phyloP scores from a whole-genome alignment of 2,329 filamentous ascomycete genomes.

The Drechslerella dactyloides region DNA sequence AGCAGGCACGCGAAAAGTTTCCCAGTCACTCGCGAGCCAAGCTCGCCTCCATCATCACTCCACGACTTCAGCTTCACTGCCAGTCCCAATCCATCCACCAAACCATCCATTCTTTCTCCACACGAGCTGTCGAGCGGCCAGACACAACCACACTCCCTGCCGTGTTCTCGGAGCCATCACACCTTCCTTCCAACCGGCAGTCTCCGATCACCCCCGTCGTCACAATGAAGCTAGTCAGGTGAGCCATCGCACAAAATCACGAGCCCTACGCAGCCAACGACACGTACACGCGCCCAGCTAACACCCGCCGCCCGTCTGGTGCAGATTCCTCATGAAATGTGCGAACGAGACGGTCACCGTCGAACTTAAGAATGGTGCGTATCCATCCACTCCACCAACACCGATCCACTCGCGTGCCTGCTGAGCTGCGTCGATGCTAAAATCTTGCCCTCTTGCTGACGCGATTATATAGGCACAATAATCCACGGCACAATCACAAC shows the following conservation, averaged over 20 bases:
- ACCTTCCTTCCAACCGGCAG: conserved; percentile 22
- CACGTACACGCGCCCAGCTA: conserved; percentile 46
- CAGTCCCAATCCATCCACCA: background rate
- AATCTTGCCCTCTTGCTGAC: no score
- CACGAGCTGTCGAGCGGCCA: background rate
- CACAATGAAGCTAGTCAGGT: conserved; percentile 98
- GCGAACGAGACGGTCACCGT: conserved; percentile 98
- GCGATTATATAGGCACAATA: conserved; percentile 81
- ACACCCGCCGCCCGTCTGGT: conserved; percentile 24
- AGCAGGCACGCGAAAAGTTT: conserved; percentile 46
- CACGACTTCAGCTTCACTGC: conserved; percentile 9
- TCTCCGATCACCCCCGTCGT: conserved; percentile 21
- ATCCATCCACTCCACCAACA: conserved; percentile 8
- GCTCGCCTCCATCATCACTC: conserved; percentile 18
- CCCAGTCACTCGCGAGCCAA: conserved; percentile 31
- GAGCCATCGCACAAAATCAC: conserved; percentile 22
- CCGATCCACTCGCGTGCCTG: no score
- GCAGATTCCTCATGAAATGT: conserved; percentile 98
- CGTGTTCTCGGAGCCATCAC: background rate
- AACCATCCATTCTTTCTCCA: background rate
- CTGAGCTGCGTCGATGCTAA: no score
- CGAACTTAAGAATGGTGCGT: conserved; percentile 92
- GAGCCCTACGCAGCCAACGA: conserved; percentile 33
- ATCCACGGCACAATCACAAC: conserved; percentile 96
- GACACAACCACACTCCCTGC: background rate